Conservation (phyloP, 768 basidiomycete genomes). For the Tricholoma furcatifolium region DNA sequence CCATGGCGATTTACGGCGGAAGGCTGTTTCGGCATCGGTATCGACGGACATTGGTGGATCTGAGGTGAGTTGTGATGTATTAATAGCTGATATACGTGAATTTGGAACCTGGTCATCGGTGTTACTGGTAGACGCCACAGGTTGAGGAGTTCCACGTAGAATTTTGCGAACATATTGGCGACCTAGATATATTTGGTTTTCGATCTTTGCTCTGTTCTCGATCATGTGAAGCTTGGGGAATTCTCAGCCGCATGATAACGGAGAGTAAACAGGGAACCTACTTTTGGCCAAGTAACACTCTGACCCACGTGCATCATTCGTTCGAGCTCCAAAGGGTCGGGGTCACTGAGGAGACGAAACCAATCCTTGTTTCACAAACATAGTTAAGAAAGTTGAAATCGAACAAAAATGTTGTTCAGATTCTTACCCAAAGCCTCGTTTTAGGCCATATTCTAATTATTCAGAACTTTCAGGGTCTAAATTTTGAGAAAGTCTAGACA, state of each 20-base stretch:
- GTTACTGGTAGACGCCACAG: conserved; percentile 17
- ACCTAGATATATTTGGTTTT: conserved; percentile 80
- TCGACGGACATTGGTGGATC: conserved; percentile 70
- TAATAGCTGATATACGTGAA: conserved; percentile 18
- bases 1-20: conserved; percentile 53
- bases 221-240: conserved; percentile 82
- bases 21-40: conserved; percentile 76
- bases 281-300: conserved; percentile 96
- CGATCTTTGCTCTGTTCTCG: conserved; percentile 82
- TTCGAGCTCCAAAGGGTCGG: conserved; percentile 73
- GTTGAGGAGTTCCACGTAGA: conserved; percentile 36
- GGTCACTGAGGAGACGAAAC: conserved; percentile 82
- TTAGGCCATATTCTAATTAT: conserved; percentile 74
- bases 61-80: conserved; percentile 37
- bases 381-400: conserved; percentile 7
- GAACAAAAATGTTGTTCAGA: not conserved
- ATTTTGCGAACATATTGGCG: conserved; percentile 67
- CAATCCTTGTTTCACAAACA: conserved; percentile 58
- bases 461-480: conserved; percentile 5
- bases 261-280: conserved; percentile 30
- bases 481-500: conserved; percentile 26
- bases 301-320: conserved; percentile 89
- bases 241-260: not conserved
- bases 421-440: conserved; percentile 67
- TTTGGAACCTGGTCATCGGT: conserved; percentile 8